These are phyloP conservation scores for carrot (Daucus carota) DNA, from an alignment of 129 eudicot genomes.

Conservation along the genomic window DH1_v3.0 NC_030381.2:21986001-21986500, in stretches of 20 bases:
- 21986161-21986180: neutral
- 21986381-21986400: conserved; percentile 89
- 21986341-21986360: conserved; percentile 45
- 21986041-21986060: neutral
- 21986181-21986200: neutral
- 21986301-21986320: neutral
- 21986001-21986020: neutral
- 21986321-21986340: neutral
- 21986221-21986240: neutral
- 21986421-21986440: conserved; percentile 91
- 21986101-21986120: no score
- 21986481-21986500: conserved; percentile 40
- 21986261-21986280: neutral
- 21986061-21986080: no score
- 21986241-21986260: neutral
- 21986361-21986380: conserved; percentile 69
- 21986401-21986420: conserved; percentile 85
- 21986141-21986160: neutral
- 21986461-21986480: conserved; percentile 74
- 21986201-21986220: neutral
- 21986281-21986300: neutral
- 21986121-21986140: neutral
- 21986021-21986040: neutral
- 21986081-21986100: neutral
- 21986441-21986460: conserved; percentile 89